phyloP scores from a whole-genome alignment of 768 basidiomycete species.

The Phylloporus arenicola region DNA sequence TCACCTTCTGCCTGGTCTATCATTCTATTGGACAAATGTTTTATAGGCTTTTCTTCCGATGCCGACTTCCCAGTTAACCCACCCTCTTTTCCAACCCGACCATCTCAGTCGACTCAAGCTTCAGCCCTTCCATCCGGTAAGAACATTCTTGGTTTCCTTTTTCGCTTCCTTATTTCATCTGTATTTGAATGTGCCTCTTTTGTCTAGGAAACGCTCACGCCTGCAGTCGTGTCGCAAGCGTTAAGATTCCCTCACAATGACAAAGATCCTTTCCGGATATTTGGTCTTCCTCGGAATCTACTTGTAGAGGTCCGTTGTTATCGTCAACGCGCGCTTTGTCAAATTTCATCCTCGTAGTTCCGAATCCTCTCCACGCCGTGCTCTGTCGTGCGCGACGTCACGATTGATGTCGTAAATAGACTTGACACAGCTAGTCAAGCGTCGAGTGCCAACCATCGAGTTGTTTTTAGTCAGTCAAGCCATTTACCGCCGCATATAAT shows the following conservation, averaged over 20 bases:
- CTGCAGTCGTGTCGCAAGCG: constrained; percentile 39
- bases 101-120: constrained; percentile 32
- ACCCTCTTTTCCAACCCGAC: constrained; percentile 39
- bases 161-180: background rate
- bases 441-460: constrained; percentile 48
- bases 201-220: constrained; percentile 29
- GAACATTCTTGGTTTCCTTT: constrained; percentile 8
- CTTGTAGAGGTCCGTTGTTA: constrained; percentile 59
- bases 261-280: constrained; percentile 51
- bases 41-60: constrained; percentile 42
- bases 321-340: background rate
- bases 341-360: constrained; percentile 40
- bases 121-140: constrained; percentile 42
- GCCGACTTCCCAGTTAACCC: constrained; percentile 33
- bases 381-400: constrained; percentile 66
- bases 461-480: constrained; percentile 57
- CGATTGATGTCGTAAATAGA: constrained; percentile 47
- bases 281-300: constrained; percentile 67
- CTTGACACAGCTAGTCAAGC: constrained; percentile 47
- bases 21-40: background rate
- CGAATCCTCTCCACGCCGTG: constrained; percentile 65
- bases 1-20: background rate
- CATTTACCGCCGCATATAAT: no score
- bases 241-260: constrained; percentile 41
- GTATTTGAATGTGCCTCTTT: no score